Base-by-base conservation (phyloP, 2,329 filamentous ascomycete species). In the Aspergillus alliaceus region DNA sequence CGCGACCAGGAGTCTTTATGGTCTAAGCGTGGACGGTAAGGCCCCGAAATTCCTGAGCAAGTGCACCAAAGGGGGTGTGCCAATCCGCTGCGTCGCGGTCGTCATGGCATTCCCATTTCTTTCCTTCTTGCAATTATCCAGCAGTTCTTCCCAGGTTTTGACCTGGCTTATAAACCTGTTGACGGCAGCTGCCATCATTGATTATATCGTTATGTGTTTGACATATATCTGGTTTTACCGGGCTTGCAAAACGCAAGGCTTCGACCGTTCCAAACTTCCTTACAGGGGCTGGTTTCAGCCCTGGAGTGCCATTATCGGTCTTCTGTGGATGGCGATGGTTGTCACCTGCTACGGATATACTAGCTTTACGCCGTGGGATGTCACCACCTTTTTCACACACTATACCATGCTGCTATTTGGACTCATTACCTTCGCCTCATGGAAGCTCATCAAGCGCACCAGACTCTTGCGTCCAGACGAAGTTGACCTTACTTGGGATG, bases 171-270 rank as follows among this genome's bases (percentile, higher is more conserved):
- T 64, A 11, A 66, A 64, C 48, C 52, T 70, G 9, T 56, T 64
- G 24, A 67, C 63, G 12, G 60, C 66, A 7, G 56, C 52, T 15
- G 57, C 54, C 12, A 49, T 69, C n/a, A 62, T 69, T 25, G 59
- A 64, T 47, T 69, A 64, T 49, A 57, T 66, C 3, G 82, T 85
- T 61, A 87, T 89, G 68, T 86, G 82, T 70, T 78, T 85, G 42
- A 87, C 88, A 0, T 92, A 90, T 70, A 72, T 91, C 52, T 83
- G 82, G 62, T 93, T 90, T 72, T 79, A 87, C 71, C 84, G 84
- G 34, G 89, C 89, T 0, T 81, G 88, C 50, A 75, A 80, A 32
- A 86, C 80, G 0, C 89, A 92, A 66, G 87, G 87, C 1, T 77
- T 91, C 20, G 82, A 84, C 62, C 82, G 88, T 7, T 79, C 84